These are phyloP conservation scores for Ilex asprella DNA, from an alignment of 257 asterid species.

Conservation along the genomic window DNA sequence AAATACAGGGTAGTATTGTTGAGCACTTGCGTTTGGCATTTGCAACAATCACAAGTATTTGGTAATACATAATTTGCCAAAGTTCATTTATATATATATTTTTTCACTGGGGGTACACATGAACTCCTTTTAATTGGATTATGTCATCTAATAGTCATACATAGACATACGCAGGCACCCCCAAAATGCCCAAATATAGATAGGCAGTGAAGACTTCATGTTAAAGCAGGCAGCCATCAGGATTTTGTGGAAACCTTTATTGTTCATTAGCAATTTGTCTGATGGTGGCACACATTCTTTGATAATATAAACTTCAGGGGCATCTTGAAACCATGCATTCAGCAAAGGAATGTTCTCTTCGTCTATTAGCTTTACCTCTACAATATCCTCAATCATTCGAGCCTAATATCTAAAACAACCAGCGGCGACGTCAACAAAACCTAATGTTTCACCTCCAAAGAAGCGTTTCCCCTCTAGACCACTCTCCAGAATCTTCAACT, in stretches of 20 bases:
- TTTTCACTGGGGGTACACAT: too few species aligned
- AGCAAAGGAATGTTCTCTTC: conserved; percentile 25
- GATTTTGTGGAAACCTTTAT: conserved; percentile 13
- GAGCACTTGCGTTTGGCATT: too few species aligned
- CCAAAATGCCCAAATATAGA: not conserved
- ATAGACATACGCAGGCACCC: not conserved
- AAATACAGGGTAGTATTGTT: too few species aligned
- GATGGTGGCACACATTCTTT: conserved; percentile 18
- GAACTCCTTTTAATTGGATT: too few species aligned
- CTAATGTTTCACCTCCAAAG: conserved; percentile 20
- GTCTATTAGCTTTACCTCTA: conserved; percentile 15
- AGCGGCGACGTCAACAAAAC: conserved; percentile 19
- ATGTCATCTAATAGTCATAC: not conserved
- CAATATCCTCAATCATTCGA: conserved; percentile 13
- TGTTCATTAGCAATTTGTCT: conserved; percentile 17
- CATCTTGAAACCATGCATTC: conserved; percentile 15
- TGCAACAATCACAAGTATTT: too few species aligned
- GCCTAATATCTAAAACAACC: conserved; percentile 24
- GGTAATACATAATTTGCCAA: too few species aligned
- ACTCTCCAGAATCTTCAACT: conserved; percentile 12
- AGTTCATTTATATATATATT: too few species aligned
- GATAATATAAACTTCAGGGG: conserved; percentile 22
- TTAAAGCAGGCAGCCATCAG: conserved; percentile 13
- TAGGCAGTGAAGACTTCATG: not conserved
- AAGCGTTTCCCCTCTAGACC: conserved; percentile 15